Conservation (phyloP, 257 asterid species). For the Osmanthus fragrans region DNA sequence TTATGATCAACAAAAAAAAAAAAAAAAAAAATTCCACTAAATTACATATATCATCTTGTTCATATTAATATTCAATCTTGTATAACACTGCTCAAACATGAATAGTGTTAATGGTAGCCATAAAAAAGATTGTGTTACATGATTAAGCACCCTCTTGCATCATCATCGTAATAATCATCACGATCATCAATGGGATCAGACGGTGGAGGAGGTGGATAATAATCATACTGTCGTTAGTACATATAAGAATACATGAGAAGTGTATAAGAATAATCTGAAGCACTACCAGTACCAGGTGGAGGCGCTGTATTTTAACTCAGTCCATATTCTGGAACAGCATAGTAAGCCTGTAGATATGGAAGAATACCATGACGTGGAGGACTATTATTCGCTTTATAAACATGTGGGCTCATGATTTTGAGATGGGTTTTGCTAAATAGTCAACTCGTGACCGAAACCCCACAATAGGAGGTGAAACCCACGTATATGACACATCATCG, state of each 20-base stretch:
- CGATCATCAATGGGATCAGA: conserved; percentile 21
- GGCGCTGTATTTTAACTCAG: conserved; percentile 43
- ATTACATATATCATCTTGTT: too few relatives aligned
- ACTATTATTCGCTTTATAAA: conserved; percentile 23
- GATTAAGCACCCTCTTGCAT: conserved; percentile 38
- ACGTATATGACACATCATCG: too few relatives aligned
- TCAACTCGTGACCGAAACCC: too few relatives aligned
- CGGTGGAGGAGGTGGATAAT: conserved; percentile 24
- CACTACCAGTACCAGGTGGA: conserved; percentile 31
- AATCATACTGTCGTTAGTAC: conserved; percentile 19
- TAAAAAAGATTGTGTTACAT: conserved; percentile 27
- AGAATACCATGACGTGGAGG: conserved; percentile 36
- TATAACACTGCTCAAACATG: too few relatives aligned
- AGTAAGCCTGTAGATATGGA: conserved; percentile 37
- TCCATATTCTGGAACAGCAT: conserved; percentile 50
- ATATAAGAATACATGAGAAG: conserved; percentile 41
- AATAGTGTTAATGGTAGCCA: too few relatives aligned
- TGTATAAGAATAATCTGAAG: conserved; percentile 35
- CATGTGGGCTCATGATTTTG: conserved; percentile 17
- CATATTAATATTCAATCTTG: not conserved
- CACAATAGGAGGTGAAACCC: too few relatives aligned
- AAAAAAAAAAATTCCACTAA: too few relatives aligned
- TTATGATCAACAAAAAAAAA: too few relatives aligned
- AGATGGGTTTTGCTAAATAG: too few relatives aligned
- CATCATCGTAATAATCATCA: conserved; percentile 24